phyloP scores from a whole-genome alignment of 2,329 filamentous ascomycete genomes.

The Cryphonectria carpinicola region DNA sequence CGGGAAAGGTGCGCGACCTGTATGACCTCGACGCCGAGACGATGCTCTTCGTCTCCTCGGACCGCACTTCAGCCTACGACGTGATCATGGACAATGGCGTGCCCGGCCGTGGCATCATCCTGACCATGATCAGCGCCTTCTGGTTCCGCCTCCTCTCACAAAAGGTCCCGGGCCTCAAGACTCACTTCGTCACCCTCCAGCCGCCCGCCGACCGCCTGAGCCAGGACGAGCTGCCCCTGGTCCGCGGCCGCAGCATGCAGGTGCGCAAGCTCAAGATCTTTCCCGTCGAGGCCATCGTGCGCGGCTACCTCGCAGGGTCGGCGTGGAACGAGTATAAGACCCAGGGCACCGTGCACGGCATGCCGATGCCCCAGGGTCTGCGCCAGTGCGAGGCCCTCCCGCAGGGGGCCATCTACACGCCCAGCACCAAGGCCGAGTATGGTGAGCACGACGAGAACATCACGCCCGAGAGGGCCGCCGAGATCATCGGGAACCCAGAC shows the following conservation, averaged over 20 bases:
- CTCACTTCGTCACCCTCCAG: constrained; percentile 55
- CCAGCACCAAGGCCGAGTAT: constrained; percentile 81
- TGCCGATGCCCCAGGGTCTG: constrained; percentile 69
- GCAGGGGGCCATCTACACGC: constrained; percentile 69
- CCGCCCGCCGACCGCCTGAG: constrained; percentile 41
- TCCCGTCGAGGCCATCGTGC: constrained; percentile 82
- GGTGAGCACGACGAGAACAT: constrained; percentile 88
- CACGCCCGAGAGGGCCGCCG: constrained; percentile 64
- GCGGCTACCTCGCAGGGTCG: constrained; percentile 85
- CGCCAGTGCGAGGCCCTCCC: constrained; percentile 72
- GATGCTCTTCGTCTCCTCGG: constrained; percentile 37
- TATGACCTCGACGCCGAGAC: constrained; percentile 36
- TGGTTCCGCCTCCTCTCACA: constrained; percentile 57
- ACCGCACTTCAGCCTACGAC: constrained; percentile 92
- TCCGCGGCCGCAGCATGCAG: constrained; percentile 74
- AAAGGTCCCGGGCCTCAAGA: constrained; percentile 52
- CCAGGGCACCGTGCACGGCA: constrained; percentile 78
- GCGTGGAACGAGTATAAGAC: constrained; percentile 79
- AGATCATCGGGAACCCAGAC: constrained; percentile 63
- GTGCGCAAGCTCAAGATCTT: constrained; percentile 75
- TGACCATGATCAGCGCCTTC: constrained; percentile 52
- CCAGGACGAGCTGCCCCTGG: constrained; percentile 51
- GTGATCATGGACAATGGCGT: constrained; percentile 78
- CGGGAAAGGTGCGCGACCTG: constrained; percentile 39
- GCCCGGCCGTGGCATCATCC: constrained; percentile 56